A percentile compares a stretch with the other conserved stretches of the same genome.
These are phyloP conservation scores for Aureoboletus auriporus DNA, from an alignment of 768 basidiomycete genomes.

Conservation along the genomic window DNA sequence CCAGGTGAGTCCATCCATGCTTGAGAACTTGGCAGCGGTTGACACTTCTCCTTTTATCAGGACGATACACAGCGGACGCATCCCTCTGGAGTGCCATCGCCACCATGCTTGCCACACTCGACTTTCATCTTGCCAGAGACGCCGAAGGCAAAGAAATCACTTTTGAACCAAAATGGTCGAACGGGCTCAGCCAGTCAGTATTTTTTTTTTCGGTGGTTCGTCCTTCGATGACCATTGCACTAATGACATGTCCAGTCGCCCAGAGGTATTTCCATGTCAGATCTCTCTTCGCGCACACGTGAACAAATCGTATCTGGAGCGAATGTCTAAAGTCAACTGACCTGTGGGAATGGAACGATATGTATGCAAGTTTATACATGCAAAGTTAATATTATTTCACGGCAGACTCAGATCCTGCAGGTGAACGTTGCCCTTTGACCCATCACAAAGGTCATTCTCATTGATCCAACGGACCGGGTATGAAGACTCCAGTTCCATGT, in stretches of 20 bases:
- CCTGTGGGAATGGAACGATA: too few species aligned
- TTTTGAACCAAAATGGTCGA: constrained; percentile 2
- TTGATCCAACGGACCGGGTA: too few species aligned
- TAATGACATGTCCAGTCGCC: not conserved
- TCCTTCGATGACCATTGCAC: not conserved
- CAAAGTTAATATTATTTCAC: too few species aligned
- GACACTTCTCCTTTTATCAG: not conserved
- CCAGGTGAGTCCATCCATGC: not conserved
- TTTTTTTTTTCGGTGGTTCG: not conserved
- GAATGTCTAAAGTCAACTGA: not conserved
- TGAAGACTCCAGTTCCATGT: too few species aligned
- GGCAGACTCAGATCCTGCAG: too few species aligned
- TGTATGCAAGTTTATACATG: too few species aligned
- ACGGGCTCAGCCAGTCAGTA: constrained; percentile 7
- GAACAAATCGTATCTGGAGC: not conserved
- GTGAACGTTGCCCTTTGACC: too few species aligned
- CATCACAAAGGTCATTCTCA: too few species aligned
- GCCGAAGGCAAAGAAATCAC: not conserved
- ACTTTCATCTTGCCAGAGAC: constrained; percentile 2
- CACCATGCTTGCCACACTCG: constrained; percentile 14
- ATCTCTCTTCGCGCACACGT: constrained; percentile 6
- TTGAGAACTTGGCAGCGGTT: not conserved
- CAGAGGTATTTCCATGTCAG: constrained; percentile 7
- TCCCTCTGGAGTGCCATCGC: constrained; percentile 5
- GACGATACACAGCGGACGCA: constrained; percentile 1